A percentile compares a stretch with the other conserved stretches of the same genome.
Evolutionary conservation across 108 stramenopile species (phyloP).

Genomic region (Nannochloropsis granulata): DNA sequence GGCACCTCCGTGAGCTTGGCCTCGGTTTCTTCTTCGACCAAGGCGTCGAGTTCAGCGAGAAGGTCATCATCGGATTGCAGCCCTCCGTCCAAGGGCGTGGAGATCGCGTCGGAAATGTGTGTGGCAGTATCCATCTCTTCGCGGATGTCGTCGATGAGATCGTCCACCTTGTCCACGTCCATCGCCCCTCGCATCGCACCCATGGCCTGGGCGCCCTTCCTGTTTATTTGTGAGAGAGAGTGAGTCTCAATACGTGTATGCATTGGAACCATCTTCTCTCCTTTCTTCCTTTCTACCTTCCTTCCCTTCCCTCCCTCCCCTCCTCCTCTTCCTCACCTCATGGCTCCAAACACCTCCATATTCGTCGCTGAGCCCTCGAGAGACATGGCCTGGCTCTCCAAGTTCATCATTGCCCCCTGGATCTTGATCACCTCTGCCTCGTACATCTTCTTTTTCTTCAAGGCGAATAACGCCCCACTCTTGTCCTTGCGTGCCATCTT

Average conservation of each 20-base stretch:
- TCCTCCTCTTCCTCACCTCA: constrained; percentile 25
- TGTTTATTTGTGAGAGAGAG: not conserved
- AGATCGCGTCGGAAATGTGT: not conserved
- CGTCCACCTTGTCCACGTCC: constrained; percentile 83
- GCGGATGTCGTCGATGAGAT: constrained; percentile 44
- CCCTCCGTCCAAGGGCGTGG: constrained; percentile 9
- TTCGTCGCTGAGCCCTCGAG: constrained; percentile 85
- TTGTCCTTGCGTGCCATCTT: constrained; percentile 90
- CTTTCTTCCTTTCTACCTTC: no score
- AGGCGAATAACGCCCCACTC: constrained; percentile 79
- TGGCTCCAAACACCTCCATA: constrained; percentile 77
- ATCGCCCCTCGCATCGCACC: constrained; percentile 60
- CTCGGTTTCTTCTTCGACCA: constrained; percentile 28
- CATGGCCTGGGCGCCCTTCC: constrained; percentile 70
- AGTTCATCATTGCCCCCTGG: constrained; percentile 58
- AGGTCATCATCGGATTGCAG: constrained; percentile 31
- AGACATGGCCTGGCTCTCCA: constrained; percentile 53
- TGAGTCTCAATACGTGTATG: no score
- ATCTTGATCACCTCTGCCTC: constrained; percentile 91
- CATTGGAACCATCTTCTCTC: no score
- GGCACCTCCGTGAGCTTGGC: constrained; percentile 15
- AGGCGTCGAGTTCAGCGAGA: constrained; percentile 20
- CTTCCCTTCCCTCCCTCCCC: no score
- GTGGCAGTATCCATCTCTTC: constrained; percentile 32
- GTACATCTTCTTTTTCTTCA: constrained; percentile 93